Percentiles rank a stretch among this genome's conserved stretches.
Evolutionary conservation across 2,329 filamentous ascomycete species (phyloP).

Genomic region (Fusarium pininemorale): DNA sequence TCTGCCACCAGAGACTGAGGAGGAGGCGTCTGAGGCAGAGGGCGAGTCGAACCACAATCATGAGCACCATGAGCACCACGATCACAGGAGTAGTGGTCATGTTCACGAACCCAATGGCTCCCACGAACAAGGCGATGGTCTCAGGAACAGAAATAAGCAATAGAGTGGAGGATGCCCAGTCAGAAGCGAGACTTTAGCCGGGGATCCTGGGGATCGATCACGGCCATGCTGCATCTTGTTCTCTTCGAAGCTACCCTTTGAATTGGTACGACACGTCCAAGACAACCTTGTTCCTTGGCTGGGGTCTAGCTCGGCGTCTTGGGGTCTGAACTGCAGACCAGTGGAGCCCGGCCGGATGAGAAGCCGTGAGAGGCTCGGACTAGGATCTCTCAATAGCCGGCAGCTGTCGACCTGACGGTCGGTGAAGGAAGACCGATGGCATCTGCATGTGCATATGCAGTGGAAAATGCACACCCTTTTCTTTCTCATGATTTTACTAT

Average conservation of each 20-base stretch:
- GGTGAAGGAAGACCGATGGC: not conserved
- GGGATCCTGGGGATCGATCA: slow-evolving; percentile 5
- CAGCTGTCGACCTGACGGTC: slow-evolving; percentile 9
- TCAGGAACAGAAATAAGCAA: slow-evolving; percentile 45
- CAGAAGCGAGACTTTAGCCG: slow-evolving; percentile 3
- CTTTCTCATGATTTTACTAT: not conserved
- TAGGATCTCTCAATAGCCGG: slow-evolving; percentile 2
- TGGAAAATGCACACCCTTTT: not conserved
- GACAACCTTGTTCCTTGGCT: slow-evolving; percentile 7
- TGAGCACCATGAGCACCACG: slow-evolving; percentile 48
- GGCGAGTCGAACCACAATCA: slow-evolving; percentile 47
- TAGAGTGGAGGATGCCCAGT: slow-evolving; percentile 22
- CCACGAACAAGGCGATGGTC: slow-evolving; percentile 35
- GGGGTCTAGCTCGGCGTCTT: slow-evolving; percentile 17
- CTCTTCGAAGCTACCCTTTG: not conserved
- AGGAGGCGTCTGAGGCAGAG: slow-evolving; percentile 46
- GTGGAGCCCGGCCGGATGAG: slow-evolving; percentile 23
- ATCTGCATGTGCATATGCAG: not conserved
- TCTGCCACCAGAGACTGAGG: slow-evolving; percentile 68
- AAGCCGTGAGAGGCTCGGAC: not conserved
- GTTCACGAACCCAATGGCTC: slow-evolving; percentile 22
- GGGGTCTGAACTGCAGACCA: slow-evolving; percentile 1
- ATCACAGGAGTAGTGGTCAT: slow-evolving; percentile 43
- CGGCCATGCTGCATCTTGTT: not conserved
- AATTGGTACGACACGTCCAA: not conserved